Conservation (phyloP, 352 stramenopile species). For the Phytophthora parvispora region DNA sequence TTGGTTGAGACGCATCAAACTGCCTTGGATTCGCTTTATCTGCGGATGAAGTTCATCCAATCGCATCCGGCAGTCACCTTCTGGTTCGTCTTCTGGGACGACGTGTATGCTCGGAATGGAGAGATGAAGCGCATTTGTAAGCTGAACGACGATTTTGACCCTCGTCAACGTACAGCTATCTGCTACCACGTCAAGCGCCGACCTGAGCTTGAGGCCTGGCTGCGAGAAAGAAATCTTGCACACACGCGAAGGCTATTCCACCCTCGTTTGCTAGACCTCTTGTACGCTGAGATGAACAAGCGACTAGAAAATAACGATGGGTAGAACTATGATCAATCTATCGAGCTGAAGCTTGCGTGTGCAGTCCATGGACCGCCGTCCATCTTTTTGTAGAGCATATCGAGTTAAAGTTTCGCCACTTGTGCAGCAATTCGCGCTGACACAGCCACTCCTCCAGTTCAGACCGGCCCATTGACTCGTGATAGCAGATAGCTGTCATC, state of each 20-base stretch:
- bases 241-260: background rate
- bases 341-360: too few species aligned
- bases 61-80: background rate
- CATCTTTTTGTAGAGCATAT: background rate
- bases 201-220: background rate
- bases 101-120: background rate
- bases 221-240: background rate
- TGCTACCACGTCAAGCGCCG: background rate
- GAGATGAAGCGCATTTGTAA: background rate
- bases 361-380: too few species aligned
- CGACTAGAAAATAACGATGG: background rate
- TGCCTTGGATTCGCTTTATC: background rate
- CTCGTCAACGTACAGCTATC: background rate
- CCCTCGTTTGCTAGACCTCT: constrained; percentile 1
- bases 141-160: background rate
- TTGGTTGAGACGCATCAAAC: background rate
- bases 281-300: constrained; percentile 23
- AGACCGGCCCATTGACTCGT: constrained; percentile 18
- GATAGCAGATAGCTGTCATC: constrained; percentile 32
- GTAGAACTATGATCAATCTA: too few species aligned
- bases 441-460: constrained; percentile 29
- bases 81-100: background rate
- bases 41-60: background rate
- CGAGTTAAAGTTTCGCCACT: background rate
- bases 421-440: constrained; percentile 2